Percentiles rank a stretch among this genome's conserved stretches.
Evolutionary conservation across 257 asterid genomes (phyloP).

Genomic region (Fraxinus quadrangulata): DNA sequence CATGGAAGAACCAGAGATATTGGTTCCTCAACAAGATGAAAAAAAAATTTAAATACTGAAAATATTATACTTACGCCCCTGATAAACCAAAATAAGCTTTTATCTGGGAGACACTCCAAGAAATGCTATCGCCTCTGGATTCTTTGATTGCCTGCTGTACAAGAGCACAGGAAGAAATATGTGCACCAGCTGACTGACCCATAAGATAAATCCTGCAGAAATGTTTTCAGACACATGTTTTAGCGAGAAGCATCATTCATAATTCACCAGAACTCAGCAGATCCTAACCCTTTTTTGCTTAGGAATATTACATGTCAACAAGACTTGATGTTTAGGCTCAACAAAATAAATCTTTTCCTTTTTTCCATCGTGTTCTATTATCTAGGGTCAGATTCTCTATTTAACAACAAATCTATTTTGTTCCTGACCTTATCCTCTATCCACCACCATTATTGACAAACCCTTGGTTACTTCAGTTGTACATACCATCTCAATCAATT

Average conservation of each 20-base stretch:
- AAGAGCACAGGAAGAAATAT: slow-evolving; percentile 87
- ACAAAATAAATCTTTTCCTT: not conserved
- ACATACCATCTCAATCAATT: not conserved
- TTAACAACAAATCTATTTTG: not conserved
- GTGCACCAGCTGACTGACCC: slow-evolving; percentile 99
- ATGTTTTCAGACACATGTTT: not conserved
- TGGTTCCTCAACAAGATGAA: slow-evolving; percentile 18
- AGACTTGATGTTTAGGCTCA: not conserved
- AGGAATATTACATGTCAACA: not conserved
- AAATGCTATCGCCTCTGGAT: slow-evolving; percentile 64
- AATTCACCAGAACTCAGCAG: not conserved
- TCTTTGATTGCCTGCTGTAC: slow-evolving; percentile 83
- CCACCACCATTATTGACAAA: not conserved
- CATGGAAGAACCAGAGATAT: slow-evolving; percentile 12
- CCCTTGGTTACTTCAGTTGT: not conserved
- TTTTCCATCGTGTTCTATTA: not conserved
- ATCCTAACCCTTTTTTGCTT: not conserved
- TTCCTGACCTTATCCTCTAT: not conserved
- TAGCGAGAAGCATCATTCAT: not conserved
- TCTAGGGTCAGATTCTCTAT: not conserved
- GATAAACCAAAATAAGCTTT: slow-evolving; percentile 96
- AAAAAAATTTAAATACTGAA: slow-evolving; percentile 2
- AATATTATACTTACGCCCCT: slow-evolving; percentile 70
- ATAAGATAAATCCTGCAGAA: slow-evolving; percentile 73
- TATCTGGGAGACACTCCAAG: slow-evolving; percentile 84